These are phyloP conservation scores for Lactarius indigo DNA, from an alignment of 768 basidiomycete species.

Conservation along the genomic window DNA sequence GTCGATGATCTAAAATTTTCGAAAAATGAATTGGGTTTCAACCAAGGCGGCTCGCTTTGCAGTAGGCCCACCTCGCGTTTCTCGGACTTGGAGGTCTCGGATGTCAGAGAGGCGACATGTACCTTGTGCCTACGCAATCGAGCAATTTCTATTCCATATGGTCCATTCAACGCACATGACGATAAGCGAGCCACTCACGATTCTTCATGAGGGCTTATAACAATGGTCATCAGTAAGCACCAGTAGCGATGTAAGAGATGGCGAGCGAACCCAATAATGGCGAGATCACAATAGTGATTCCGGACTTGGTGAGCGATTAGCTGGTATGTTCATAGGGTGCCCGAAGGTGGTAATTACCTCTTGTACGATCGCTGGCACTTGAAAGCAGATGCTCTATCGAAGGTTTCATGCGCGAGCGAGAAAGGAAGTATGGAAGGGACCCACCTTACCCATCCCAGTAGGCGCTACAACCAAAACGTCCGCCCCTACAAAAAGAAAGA, in stretches of 20 bases:
- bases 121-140: constrained; percentile 53
- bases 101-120: constrained; percentile 58
- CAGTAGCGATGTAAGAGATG: not conserved
- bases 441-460: constrained; percentile 86
- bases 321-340: not conserved
- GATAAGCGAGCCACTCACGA: constrained; percentile 44
- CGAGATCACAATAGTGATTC: constrained; percentile 72
- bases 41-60: not conserved
- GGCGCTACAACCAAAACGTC: constrained; percentile 82
- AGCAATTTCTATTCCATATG: constrained; percentile 51
- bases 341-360: constrained; percentile 38
- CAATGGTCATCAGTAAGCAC: not conserved
- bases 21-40: not conserved
- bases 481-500: constrained; percentile 41
- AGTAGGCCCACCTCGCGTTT: constrained; percentile 45
- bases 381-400: constrained; percentile 75
- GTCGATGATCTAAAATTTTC: constrained; percentile 46
- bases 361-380: constrained; percentile 70
- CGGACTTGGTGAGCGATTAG: constrained; percentile 36
- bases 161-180: not conserved
- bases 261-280: constrained; percentile 61
- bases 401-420: not conserved
- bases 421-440: constrained; percentile 1
- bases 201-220: constrained; percentile 74
- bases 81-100: constrained; percentile 56